Conservation (phyloP, 2,329 filamentous ascomycete genomes). For the Leptographium procerum region DNA sequence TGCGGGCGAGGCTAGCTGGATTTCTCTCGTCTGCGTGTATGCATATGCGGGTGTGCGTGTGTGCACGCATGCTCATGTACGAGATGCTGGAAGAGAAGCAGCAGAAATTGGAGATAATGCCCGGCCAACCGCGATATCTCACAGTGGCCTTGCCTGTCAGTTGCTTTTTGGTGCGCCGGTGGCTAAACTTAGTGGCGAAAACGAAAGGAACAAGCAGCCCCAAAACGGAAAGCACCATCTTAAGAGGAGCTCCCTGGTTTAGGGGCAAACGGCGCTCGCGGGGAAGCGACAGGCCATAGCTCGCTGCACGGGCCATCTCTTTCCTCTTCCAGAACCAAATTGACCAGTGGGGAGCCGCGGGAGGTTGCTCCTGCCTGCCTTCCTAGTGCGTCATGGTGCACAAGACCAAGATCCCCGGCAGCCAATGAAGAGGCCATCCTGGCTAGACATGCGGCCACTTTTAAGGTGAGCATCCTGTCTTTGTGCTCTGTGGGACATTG, state of each 20-base stretch:
- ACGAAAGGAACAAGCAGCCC: background rate
- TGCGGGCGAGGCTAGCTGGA: background rate
- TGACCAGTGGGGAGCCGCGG: background rate
- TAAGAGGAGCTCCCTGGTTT: background rate
- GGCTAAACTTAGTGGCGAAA: background rate
- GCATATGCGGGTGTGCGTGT: background rate
- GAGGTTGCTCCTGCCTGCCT: background rate
- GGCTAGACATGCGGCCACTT: too few relatives aligned
- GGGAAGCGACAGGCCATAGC: background rate
- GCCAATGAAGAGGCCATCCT: too few relatives aligned
- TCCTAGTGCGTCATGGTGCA: background rate
- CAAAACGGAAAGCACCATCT: background rate
- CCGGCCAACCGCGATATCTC: background rate
- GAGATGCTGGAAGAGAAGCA: too few relatives aligned
- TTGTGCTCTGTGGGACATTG: background rate
- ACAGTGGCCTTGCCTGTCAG: background rate
- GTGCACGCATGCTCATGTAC: background rate
- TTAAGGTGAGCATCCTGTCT: background rate
- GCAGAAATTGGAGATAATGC: too few relatives aligned
- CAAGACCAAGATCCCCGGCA: too few relatives aligned
- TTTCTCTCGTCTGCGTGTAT: background rate
- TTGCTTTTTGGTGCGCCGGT: background rate
- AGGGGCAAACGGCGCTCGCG: background rate
- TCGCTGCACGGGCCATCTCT: background rate
- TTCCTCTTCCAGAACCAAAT: background rate